Percentiles rank a stretch among this genome's conserved stretches.
phyloP scores from a whole-genome alignment of 805 yeast species.

The Metschnikowia reukaufii region DNA sequence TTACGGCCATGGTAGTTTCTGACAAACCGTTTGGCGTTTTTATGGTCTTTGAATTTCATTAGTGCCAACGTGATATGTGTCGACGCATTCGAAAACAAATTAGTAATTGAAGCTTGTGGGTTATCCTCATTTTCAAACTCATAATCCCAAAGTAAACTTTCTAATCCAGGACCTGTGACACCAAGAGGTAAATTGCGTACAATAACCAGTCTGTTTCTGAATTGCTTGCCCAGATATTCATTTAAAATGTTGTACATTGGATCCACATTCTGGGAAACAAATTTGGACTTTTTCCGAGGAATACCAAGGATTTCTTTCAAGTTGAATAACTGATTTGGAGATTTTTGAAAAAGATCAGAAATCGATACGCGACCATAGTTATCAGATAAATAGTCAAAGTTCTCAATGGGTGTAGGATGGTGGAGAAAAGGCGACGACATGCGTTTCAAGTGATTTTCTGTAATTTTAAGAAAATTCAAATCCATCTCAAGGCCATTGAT shows the following conservation, averaged over 20 bases:
- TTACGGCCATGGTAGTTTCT: constrained; percentile 52
- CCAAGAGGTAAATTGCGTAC: constrained; percentile 51
- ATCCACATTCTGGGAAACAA: constrained; percentile 8
- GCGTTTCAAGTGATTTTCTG: constrained; percentile 23
- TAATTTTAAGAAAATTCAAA: constrained; percentile 44
- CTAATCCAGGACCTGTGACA: constrained; percentile 37
- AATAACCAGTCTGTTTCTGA: constrained; percentile 31
- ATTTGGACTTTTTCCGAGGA: constrained; percentile 11
- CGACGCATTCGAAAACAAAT: constrained; percentile 28
- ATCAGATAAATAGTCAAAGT: constrained; percentile 6
- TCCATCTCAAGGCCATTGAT: constrained; percentile 52
- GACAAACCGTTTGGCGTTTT: constrained; percentile 52
- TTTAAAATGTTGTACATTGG: constrained; percentile 19
- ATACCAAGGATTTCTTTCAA: constrained; percentile 1
- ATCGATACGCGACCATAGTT: constrained; percentile 5
- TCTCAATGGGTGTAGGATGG: constrained; percentile 7
- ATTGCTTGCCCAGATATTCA: constrained; percentile 20
- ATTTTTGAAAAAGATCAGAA: constrained; percentile 8
- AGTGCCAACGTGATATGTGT: constrained; percentile 30
- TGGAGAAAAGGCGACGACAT: constrained; percentile 33
- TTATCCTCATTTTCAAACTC: constrained; percentile 33
- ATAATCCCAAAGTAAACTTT: constrained; percentile 49
- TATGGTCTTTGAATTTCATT: constrained; percentile 44
- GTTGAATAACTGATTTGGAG: constrained; percentile 7
- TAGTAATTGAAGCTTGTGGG: constrained; percentile 22